phyloP scores from a whole-genome alignment of 2,329 filamentous ascomycete species.

The Tothia fuscella region DNA sequence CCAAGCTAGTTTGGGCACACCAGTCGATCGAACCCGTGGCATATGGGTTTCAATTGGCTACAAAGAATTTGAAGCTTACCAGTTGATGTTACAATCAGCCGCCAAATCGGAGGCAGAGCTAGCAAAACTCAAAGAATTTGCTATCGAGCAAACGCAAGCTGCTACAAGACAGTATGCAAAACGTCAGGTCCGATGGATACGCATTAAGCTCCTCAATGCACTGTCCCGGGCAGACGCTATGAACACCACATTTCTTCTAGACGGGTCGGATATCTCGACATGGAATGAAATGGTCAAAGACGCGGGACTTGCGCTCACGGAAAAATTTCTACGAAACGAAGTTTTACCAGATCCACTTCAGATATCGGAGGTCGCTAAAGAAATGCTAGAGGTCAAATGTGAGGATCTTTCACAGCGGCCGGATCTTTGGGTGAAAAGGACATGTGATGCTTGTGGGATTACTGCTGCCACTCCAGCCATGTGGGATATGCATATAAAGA shows the following conservation, averaged over 20 bases:
- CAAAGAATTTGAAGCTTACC: slow-evolving; percentile 74
- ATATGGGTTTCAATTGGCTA: slow-evolving; percentile 97
- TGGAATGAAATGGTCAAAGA: slow-evolving; percentile 55
- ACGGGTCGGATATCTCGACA: slow-evolving; percentile 55
- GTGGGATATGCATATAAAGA: slow-evolving; percentile 43
- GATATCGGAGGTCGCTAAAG: slow-evolving; percentile 44
- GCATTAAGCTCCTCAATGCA: slow-evolving; percentile 64
- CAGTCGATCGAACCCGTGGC: slow-evolving; percentile 62
- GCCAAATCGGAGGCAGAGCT: slow-evolving; percentile 27
- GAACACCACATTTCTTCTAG: slow-evolving; percentile 61
- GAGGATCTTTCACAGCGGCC: slow-evolving; percentile 32
- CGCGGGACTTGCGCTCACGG: slow-evolving; percentile 51
- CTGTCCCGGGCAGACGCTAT: slow-evolving; percentile 43
- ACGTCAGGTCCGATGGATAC: slow-evolving; percentile 77
- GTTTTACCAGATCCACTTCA: slow-evolving; percentile 40
- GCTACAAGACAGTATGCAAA: slow-evolving; percentile 82
- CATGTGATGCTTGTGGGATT: slow-evolving; percentile 60
- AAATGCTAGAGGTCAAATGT: slow-evolving; percentile 45
- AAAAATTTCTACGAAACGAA: slow-evolving; percentile 48
- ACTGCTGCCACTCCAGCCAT: slow-evolving; percentile 41
- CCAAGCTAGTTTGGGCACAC: slow-evolving; percentile 35
- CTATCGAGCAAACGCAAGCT: slow-evolving; percentile 64
- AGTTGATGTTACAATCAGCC: slow-evolving; percentile 27
- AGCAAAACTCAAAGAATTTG: slow-evolving; percentile 41
- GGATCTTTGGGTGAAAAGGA: slow-evolving; percentile 39